Conservation (phyloP, 768 basidiomycete species). For the Royoungia palumana region DNA sequence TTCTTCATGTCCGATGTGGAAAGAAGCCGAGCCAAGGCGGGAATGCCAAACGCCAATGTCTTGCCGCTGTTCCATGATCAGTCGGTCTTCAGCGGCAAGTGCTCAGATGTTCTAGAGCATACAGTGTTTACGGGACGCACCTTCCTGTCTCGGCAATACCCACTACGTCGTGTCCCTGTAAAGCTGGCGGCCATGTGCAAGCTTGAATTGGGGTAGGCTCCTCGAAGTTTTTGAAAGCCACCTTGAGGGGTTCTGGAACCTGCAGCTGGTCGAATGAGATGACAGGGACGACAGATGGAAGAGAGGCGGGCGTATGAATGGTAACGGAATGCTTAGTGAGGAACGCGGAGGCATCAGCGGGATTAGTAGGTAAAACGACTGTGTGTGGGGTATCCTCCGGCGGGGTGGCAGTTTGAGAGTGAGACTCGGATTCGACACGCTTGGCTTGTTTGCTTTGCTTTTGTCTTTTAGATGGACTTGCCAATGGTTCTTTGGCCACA, state of each 20-base stretch:
- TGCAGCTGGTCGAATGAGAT: constrained; percentile 71
- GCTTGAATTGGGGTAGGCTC: constrained; percentile 95
- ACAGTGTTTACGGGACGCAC: constrained; percentile 32
- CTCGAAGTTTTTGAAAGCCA: constrained; percentile 67
- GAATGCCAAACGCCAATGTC: constrained; percentile 93
- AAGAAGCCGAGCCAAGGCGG: constrained; percentile 71
- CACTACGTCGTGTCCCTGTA: constrained; percentile 82
- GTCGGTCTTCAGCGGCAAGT: neutral
- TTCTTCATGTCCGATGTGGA: constrained; percentile 26
- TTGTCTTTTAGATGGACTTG: constrained; percentile 19
- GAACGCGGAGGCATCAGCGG: constrained; percentile 55
- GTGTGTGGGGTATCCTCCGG: constrained; percentile 13
- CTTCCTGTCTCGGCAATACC: constrained; percentile 97
- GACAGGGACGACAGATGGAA: constrained; percentile 56
- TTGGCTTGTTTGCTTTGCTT: constrained; percentile 27
- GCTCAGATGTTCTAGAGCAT: neutral
- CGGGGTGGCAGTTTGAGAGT: neutral
- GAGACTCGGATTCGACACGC: neutral
- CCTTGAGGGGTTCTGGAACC: constrained; percentile 58
- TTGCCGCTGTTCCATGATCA: constrained; percentile 63
- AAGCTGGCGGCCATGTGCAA: constrained; percentile 88
- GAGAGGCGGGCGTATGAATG: constrained; percentile 52
- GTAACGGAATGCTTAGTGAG: constrained; percentile 71
- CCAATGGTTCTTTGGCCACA: neutral
- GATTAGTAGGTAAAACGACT: constrained; percentile 7